phyloP scores from a whole-genome alignment of 345 rosid genomes.

The Corymbia maculata region DNA sequence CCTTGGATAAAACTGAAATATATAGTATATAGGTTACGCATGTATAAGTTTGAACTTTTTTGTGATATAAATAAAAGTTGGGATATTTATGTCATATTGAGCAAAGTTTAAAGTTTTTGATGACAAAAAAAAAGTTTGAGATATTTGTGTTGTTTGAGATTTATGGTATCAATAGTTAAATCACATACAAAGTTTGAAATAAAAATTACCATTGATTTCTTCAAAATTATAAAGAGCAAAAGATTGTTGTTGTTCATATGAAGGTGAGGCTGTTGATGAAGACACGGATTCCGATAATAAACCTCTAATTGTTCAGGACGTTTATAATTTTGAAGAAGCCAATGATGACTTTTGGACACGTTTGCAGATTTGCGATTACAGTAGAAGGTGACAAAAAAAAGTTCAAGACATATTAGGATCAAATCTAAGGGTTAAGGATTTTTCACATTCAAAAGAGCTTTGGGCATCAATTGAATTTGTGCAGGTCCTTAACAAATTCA shows the following conservation, averaged over 20 bases:
- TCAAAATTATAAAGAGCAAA: background rate
- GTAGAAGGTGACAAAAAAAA: too few relatives aligned
- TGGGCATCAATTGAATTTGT: too few relatives aligned
- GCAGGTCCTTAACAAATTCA: too few relatives aligned
- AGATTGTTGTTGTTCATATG: background rate
- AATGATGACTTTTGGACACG: accelerated
- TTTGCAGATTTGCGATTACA: accelerated
- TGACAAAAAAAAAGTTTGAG: too few relatives aligned
- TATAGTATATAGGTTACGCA: accelerated
- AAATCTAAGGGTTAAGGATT: background rate
- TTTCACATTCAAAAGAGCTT: too few relatives aligned
- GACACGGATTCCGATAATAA: accelerated
- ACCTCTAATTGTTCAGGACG: background rate
- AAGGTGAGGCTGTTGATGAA: background rate
- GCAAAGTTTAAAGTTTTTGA: background rate
- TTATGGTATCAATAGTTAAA: too few relatives aligned
- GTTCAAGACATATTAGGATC: too few relatives aligned
- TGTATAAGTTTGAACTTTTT: too few relatives aligned
- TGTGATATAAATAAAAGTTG: background rate
- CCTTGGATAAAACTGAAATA: too few relatives aligned
- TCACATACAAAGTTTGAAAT: background rate
- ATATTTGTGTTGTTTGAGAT: too few relatives aligned
- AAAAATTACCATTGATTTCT: background rate
- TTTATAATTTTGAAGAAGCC: too few relatives aligned
- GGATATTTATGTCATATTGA: too few relatives aligned